These are phyloP conservation scores for Calocybe gangraenosa DNA, from an alignment of 768 basidiomycete genomes.

Conservation along the genomic window DNA sequence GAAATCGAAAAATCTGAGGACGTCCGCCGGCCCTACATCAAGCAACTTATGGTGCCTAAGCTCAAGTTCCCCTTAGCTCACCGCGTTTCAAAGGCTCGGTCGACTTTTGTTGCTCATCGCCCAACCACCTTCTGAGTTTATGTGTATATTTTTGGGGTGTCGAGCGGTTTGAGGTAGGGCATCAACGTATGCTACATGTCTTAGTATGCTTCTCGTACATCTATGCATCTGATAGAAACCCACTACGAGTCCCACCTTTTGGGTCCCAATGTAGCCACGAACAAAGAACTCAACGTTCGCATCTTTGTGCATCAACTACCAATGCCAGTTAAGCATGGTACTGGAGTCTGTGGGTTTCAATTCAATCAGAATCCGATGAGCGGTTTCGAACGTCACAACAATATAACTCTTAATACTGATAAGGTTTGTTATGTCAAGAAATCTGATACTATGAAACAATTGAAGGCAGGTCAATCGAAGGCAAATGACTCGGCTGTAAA, in stretches of 20 bases:
- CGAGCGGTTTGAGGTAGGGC: slow-evolving; percentile 6
- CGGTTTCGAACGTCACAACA: too few species aligned
- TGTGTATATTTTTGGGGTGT: background rate
- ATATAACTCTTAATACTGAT: too few species aligned
- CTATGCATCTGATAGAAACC: background rate
- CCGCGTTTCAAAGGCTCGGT: slow-evolving; percentile 73
- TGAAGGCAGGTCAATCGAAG: too few species aligned
- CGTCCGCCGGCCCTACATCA: slow-evolving; percentile 95
- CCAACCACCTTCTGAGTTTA: slow-evolving; percentile 63
- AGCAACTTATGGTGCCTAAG: slow-evolving; percentile 83
- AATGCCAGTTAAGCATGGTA: too few species aligned
- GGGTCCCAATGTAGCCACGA: too few species aligned
- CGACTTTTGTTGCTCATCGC: slow-evolving; percentile 77
- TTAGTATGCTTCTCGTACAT: background rate
- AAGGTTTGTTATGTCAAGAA: too few species aligned
- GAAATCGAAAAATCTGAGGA: slow-evolving; percentile 93
- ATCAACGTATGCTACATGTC: background rate
- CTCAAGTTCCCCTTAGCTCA: slow-evolving; percentile 98
- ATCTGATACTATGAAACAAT: too few species aligned
- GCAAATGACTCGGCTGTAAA: too few species aligned
- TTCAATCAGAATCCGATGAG: too few species aligned
- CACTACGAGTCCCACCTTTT: background rate
- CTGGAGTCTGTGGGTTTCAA: too few species aligned
- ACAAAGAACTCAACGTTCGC: too few species aligned
- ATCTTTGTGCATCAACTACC: too few species aligned